Percentiles rank a stretch among this genome's conserved stretches.
Conservation (phyloP, 2,329 filamentous ascomycete species). For the Pseudopyricularia cyperi region DNA sequence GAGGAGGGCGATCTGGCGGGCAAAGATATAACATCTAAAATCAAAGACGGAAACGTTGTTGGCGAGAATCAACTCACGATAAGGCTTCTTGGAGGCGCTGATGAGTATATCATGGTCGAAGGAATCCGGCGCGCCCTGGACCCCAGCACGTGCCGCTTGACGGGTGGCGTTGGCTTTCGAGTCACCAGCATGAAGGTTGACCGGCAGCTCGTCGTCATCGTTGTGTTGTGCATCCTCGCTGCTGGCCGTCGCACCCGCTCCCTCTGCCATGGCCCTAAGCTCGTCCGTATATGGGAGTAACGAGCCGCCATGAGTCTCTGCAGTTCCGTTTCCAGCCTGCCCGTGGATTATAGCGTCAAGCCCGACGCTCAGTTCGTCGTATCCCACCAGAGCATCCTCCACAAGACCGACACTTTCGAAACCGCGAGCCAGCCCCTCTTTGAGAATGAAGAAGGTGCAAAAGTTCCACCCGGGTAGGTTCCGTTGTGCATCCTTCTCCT, state of each 20-base stretch:
- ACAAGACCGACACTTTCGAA: conserved; percentile 95
- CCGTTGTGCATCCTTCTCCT: conserved; percentile 81
- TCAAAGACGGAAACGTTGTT: conserved; percentile 96
- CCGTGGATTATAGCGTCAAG: conserved; percentile 74
- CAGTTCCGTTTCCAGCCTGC: conserved; percentile 44
- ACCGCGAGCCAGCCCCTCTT: conserved; percentile 83
- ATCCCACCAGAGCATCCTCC: conserved; percentile 87
- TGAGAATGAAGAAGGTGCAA: conserved; percentile 96
- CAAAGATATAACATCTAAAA: conserved; percentile 87
- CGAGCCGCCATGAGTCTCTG: conserved; percentile 55
- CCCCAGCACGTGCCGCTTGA: conserved; percentile 8
- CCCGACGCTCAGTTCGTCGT: conserved; percentile 84
- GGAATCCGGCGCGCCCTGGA: conserved; percentile 11
- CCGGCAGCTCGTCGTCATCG: conserved; percentile 26
- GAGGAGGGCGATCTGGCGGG: conserved; percentile 71
- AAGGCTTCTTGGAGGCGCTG: conserved; percentile 59
- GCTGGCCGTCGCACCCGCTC: conserved; percentile 28
- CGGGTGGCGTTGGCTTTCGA: neutral
- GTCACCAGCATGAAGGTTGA: conserved; percentile 32
- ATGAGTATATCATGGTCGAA: conserved; percentile 44
- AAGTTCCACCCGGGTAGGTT: conserved; percentile 95
- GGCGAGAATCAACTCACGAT: conserved; percentile 80
- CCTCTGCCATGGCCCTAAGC: conserved; percentile 46
- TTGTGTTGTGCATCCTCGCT: conserved; percentile 11
- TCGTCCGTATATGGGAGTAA: conserved; percentile 65